Base-by-base conservation (phyloP, 192 early-diverging fungal species). In the Dissophora ornata region DNA sequence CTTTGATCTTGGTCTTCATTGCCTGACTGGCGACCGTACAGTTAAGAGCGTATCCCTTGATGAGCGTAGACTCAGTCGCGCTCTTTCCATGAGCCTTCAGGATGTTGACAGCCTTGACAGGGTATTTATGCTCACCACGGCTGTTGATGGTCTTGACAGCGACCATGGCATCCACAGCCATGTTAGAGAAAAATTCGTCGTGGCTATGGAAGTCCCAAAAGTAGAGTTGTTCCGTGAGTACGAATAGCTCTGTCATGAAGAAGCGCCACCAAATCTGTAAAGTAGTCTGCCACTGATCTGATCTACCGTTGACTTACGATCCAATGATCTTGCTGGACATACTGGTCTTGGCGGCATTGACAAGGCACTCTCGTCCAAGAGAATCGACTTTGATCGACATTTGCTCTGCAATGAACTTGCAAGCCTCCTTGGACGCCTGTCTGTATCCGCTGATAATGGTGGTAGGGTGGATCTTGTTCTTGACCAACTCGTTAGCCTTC, bases 261-360 rank as follows among this genome's bases (percentile, higher is more conserved):
- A n/a, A n/a, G n/a, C n/a, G n/a, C n/a, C n/a, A n/a, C n/a, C n/a
- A n/a, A n/a, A n/a, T n/a, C n/a, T n/a, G n/a, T n/a, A n/a, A n/a
- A n/a, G n/a, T n/a, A n/a, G n/a, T n/a, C n/a, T 28, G 19, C 48
- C 5, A 2, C 25, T 2, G 15, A 18, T 29, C n/a, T 38, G 18
- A 38, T 28, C 9, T 25, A 3, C 4, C 36, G 22, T 29, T 61
- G 24, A 86, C 91, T 66, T 83, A 96, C 87, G 89, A 82, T 85
- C 97, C 96, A 82, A 99, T 94, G 62, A 99, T 97, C 82, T 99
- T 99, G 79, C 92, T 94, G 32, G 94, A 93, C 90, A 99, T 98
- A 62, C 90, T 92, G 24, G 98, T 99, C 86, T 98, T 99, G 10
- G 98, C 96, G 46, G 96, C 96, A 79, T 95, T 98, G 41, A 98